These are phyloP conservation scores for Globisporangium okanoganense DNA, from an alignment of 352 stramenopile genomes.

Conservation along the genomic window DNA sequence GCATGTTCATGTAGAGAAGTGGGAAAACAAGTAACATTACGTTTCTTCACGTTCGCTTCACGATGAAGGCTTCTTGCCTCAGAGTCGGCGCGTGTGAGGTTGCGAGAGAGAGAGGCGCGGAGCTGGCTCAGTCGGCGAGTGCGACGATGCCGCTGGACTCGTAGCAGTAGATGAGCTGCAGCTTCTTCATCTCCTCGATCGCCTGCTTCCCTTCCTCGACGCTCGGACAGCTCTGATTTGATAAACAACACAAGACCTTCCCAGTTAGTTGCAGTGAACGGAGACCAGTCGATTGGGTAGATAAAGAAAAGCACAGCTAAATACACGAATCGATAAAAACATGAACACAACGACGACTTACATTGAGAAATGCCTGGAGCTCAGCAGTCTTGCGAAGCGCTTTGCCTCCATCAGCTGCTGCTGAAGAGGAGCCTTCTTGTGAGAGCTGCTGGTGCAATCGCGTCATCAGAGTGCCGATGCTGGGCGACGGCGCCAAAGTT, in stretches of 20 bases:
- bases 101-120: neutral
- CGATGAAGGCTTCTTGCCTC: neutral
- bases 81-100: neutral
- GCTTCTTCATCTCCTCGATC: slow-evolving; percentile 76
- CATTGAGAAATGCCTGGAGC: slow-evolving; percentile 60
- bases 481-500: slow-evolving; percentile 50
- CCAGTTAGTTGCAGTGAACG: slow-evolving; percentile 20
- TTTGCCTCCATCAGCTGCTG: slow-evolving; percentile 10
- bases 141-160: slow-evolving; percentile 73
- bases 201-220: slow-evolving; percentile 62
- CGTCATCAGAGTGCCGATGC: slow-evolving; percentile 70
- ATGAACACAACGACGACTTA: slow-evolving; percentile 19
- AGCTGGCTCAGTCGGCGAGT: slow-evolving; percentile 46
- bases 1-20: slow-evolving; percentile 7
- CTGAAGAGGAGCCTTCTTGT: slow-evolving; percentile 20
- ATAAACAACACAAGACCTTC: slow-evolving; percentile 7
- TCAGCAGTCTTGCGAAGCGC: slow-evolving; percentile 57
- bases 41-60: slow-evolving; percentile 5
- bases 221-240: slow-evolving; percentile 62
- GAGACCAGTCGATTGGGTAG: neutral
- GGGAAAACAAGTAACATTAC: slow-evolving; percentile 3
- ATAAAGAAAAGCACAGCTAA: neutral
- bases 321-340: too few relatives aligned
- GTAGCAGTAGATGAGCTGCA: slow-evolving; percentile 81
- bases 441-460: slow-evolving; percentile 70